Conservation (phyloP, 805 yeast species). For the Candida saitoana region DNA sequence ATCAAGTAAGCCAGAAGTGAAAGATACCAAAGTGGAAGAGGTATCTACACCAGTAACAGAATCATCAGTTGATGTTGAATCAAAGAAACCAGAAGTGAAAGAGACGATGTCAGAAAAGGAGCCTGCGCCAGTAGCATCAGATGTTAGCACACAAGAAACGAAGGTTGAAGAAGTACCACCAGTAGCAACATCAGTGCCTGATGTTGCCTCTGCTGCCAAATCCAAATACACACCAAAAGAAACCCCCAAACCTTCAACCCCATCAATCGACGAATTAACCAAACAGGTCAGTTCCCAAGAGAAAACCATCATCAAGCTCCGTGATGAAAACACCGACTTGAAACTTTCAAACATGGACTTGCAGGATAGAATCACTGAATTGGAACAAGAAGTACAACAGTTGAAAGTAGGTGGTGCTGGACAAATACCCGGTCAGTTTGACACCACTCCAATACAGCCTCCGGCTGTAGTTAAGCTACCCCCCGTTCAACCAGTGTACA, state of each 20-base stretch:
- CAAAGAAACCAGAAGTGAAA: neutral
- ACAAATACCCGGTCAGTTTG: constrained; percentile 1
- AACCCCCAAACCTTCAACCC: neutral
- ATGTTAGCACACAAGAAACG: constrained; percentile 5
- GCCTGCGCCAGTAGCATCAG: neutral
- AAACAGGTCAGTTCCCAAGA: constrained; percentile 28
- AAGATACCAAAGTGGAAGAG: neutral
- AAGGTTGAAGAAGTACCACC: constrained; percentile 6
- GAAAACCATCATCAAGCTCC: constrained; percentile 30
- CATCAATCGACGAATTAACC: constrained; percentile 15
- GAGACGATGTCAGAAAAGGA: neutral
- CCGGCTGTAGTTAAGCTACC: constrained; percentile 9
- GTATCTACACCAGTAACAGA: no score
- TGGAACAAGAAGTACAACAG: constrained; percentile 20
- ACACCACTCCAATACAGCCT: neutral
- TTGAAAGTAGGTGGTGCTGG: constrained; percentile 1
- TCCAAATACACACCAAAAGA: constrained; percentile 1
- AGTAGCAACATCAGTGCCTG: constrained; percentile 3
- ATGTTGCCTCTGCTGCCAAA: constrained; percentile 1
- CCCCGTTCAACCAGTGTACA: constrained; percentile 28
- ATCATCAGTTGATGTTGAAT: no score
- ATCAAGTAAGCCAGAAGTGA: neutral
- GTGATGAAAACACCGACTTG: constrained; percentile 41
- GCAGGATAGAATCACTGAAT: constrained; percentile 27
- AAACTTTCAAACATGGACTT: constrained; percentile 37